Conservation (phyloP, 176 grass and related monocot species). For the Panicum miliaceum region DNA sequence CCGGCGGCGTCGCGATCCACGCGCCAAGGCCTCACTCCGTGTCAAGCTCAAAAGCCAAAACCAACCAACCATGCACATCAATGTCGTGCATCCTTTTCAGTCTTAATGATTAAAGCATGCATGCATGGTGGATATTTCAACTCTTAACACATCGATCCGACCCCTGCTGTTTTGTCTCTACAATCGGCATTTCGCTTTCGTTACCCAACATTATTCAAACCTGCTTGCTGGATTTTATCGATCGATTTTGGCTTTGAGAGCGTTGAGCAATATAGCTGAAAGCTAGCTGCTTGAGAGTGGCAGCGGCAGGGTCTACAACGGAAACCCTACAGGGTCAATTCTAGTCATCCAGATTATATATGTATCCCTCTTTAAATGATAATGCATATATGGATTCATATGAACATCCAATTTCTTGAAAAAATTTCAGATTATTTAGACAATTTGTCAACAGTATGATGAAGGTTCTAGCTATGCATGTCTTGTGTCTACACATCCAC, state of each 20-base stretch:
- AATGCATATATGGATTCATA: neutral
- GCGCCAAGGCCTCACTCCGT: neutral
- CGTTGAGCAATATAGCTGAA: neutral
- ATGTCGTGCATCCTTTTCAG: neutral
- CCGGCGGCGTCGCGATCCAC: neutral
- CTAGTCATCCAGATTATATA: neutral
- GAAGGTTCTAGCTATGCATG: neutral
- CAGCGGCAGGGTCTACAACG: neutral
- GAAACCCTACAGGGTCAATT: neutral
- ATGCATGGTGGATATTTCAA: conserved; percentile 17
- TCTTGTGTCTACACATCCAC: too few relatives aligned
- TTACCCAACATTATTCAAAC: neutral
- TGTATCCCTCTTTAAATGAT: neutral
- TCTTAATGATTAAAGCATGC: neutral
- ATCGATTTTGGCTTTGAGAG: neutral
- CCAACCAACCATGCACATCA: neutral
- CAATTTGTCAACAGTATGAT: neutral
- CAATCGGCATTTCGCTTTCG: neutral
- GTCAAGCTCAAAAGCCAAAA: neutral
- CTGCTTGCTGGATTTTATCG: neutral
- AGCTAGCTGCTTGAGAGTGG: neutral
- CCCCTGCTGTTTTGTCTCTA: conserved; percentile 1
- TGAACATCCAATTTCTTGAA: too few relatives aligned
- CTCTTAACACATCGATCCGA: neutral
- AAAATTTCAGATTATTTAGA: too few relatives aligned